Base-by-base conservation (phyloP, 306 rosid species). In the Neltuma alba region DNA sequence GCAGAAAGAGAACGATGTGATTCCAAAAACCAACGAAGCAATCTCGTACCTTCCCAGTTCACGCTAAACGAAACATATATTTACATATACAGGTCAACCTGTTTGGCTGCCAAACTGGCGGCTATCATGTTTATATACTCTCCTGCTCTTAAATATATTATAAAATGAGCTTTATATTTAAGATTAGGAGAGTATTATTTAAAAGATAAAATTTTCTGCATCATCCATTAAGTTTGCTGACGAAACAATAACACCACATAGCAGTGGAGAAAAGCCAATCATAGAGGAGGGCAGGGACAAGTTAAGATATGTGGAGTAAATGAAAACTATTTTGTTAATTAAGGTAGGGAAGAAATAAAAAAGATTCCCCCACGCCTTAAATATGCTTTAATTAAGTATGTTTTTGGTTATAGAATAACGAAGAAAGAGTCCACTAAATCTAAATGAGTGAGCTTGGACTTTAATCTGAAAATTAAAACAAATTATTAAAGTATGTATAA, bases 361-460 rank as follows among this genome's bases (percentile, higher is more conserved):
- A 12, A 40, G 44, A 1, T 25, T 65, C 48, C 64, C 27, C 5
- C 72, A 75, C 71, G 75, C 69, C 48, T 63, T 63, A 63, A 72
- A 63, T 7, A 37, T 78, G 77, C 74, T 27, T 13, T n/a, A 44
- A 38, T 28, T 2, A 20, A 30, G 0, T 20, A 30, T 36, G 33
- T 40, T 44, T 45, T 45, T 63, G 58, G 31, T 64, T 36, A 21
- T 38, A 79, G 44, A 18, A 73, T 23, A n/a, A n/a, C n/a, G 44
- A 30, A 31, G 58, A 20, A 34, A 3, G 18, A 14, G 18, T 14
- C 18, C 9, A 15, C 3, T 21, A 20, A 48, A 67, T 40, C n/a
- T 38, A 38, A 40, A n/a, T 20, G 57, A 25, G 58, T 23, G 33
- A 42, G 14, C 58, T 45, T n/a, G n/a, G 21, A 37, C 76, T 30